Evolutionary conservation across 495 filamentous ascomycete species (phyloP), one percentile per base, ranked within the genome.

Genomic region (Rusavskia elegans): DNA sequence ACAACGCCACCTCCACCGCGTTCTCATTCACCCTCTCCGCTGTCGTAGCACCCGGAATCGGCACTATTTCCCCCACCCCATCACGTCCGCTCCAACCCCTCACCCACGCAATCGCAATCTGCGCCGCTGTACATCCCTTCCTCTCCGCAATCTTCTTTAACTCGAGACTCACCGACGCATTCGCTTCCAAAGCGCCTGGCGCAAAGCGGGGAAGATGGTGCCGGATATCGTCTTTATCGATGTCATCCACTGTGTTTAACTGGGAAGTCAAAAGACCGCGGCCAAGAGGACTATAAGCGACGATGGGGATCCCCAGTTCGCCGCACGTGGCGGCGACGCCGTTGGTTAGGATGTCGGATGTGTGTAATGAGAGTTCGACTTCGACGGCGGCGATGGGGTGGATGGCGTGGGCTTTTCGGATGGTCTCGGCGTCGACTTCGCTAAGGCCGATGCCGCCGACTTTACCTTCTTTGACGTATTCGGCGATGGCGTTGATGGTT

Each of bases 81-180:
- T 78, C 69, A 57, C 74, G 70, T 30, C 66, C 67, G 44, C 76
- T 74, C 51, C 81, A 61, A 3, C 67, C 67, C 35, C 66, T 65
- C 3, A 82, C 69, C 88, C 89, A 96, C 20, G 68, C 75, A 50
- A 95, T 68, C 11, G 87, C 89, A 36, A 95, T 68, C 68, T 96
- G 88, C 2, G 78, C 78, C 0, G 82, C 71, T 11, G 82, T 85
- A 56, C 77, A 77, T 13, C 77, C 78, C 70, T 90, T 94, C 55
- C 71, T 67, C 54, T 67, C 58, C 5, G 89, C 87, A 48, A 95
- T 57, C 44, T 71, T 71, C 55, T 81, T 71, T 29, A 95, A 66
- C 55, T 81, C 75, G 3, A 71, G 57, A 35, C 83, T 79, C 11
- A 95, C 75, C 64, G 82, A 70, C 16, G 89, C 53, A 66, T 95